Conservation (phyloP, 495 filamentous ascomycete genomes). For the Penicillium desertorum region DNA sequence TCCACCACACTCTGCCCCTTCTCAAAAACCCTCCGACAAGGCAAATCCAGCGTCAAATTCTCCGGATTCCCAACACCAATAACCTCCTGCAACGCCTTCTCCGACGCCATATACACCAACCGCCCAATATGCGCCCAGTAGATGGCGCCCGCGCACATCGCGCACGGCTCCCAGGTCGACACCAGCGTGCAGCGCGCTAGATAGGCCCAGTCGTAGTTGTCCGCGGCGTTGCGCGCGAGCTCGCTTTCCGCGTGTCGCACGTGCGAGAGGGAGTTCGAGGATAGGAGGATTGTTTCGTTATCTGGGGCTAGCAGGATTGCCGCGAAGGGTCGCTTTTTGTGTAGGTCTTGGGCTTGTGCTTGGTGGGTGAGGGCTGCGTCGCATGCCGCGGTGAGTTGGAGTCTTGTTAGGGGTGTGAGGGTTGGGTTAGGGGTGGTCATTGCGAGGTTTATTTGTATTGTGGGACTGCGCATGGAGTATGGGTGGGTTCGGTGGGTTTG, state of each 20-base stretch:
- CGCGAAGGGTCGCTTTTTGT: constrained; percentile 50
- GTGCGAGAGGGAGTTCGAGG: constrained; percentile 52
- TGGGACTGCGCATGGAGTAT: background rate
- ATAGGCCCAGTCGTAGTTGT: constrained; percentile 50
- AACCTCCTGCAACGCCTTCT: constrained; percentile 44
- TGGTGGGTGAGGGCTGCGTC: constrained; percentile 43
- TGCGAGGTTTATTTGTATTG: background rate
- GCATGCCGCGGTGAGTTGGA: constrained; percentile 39
- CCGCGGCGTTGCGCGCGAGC: constrained; percentile 51
- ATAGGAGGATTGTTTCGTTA: constrained; percentile 47
- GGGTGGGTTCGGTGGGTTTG: constrained; percentile 4
- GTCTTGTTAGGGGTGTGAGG: constrained; percentile 14
- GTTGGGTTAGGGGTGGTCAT: background rate
- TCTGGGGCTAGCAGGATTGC: constrained; percentile 50
- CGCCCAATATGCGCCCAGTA: constrained; percentile 59
- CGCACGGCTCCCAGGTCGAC: constrained; percentile 58
- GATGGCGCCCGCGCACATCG: constrained; percentile 50
- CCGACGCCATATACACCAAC: constrained; percentile 53
- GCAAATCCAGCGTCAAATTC: constrained; percentile 55
- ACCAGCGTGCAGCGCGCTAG: constrained; percentile 51
- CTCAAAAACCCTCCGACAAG: constrained; percentile 46
- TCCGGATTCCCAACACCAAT: constrained; percentile 50
- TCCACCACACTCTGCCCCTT: constrained; percentile 48
- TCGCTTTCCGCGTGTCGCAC: constrained; percentile 56
- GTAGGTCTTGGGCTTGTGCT: constrained; percentile 36